Evolutionary conservation across 2,329 filamentous ascomycete genomes (phyloP).

Genomic region (Neofusicoccum cordaticola): DNA sequence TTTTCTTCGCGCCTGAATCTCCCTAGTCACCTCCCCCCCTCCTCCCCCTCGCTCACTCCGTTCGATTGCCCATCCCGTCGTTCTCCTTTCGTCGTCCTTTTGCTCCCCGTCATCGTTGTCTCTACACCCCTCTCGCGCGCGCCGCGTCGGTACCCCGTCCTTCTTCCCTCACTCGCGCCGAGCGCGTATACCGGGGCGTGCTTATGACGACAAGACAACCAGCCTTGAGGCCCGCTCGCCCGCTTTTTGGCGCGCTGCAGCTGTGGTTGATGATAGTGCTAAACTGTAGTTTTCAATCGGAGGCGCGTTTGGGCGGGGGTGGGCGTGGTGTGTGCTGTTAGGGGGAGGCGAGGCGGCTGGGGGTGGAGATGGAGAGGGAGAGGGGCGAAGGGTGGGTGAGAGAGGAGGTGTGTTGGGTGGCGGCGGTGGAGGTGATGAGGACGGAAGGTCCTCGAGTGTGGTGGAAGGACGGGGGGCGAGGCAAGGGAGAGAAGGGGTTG

Average conservation of each 20-base stretch:
- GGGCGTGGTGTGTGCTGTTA: background rate
- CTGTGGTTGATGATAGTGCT: slow-evolving; percentile 6
- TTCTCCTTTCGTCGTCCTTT: background rate
- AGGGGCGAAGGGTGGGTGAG: background rate
- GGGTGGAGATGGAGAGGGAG: background rate
- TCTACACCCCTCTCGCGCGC: background rate
- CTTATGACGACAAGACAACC: background rate
- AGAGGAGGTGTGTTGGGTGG: background rate
- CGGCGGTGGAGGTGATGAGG: background rate
- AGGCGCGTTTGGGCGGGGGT: background rate
- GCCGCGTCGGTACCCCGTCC: too few species aligned
- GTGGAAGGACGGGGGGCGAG: background rate
- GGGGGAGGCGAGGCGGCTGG: background rate
- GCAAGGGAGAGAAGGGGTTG: background rate
- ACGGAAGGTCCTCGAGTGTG: background rate
- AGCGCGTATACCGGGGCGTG: background rate
- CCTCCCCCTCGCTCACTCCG: background rate
- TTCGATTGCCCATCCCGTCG: too few species aligned
- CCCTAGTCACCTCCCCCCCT: background rate
- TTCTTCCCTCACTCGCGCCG: too few species aligned
- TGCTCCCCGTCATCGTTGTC: background rate
- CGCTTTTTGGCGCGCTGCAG: background rate
- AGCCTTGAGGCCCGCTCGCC: background rate
- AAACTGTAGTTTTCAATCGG: slow-evolving; percentile 18
- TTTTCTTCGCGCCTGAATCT: background rate